These are phyloP conservation scores for Penicillium sp. DNA, from an alignment of 2,329 filamentous ascomycete species.

Conservation along the genomic window DNA sequence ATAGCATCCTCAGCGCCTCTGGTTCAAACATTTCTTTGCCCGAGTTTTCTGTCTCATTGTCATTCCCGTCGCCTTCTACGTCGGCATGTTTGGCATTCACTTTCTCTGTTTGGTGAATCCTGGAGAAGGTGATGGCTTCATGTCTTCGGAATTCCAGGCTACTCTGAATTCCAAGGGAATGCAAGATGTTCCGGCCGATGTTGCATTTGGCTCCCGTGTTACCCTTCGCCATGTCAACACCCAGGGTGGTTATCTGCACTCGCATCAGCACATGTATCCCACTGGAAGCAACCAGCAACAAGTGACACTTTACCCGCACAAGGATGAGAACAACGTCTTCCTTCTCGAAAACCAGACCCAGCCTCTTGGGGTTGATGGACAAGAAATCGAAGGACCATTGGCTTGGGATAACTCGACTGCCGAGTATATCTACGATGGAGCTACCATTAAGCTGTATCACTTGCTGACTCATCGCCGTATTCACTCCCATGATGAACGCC, in stretches of 20 bases:
- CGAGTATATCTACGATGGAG: constrained; percentile 71
- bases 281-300: constrained; percentile 98
- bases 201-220: constrained; percentile 82
- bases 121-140: constrained; percentile 96
- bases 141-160: constrained; percentile 98
- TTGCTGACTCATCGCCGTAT: constrained; percentile 77
- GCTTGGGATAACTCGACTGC: constrained; percentile 77
- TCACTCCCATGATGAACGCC: constrained; percentile 88
- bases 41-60: constrained; percentile 87
- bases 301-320: constrained; percentile 96
- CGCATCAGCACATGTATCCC: constrained; percentile 95
- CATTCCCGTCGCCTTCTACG: constrained; percentile 85
- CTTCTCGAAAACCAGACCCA: constrained; percentile 94
- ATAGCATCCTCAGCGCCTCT: constrained; percentile 57
- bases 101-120: constrained; percentile 91
- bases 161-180: constrained; percentile 95
- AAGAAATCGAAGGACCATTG: constrained; percentile 69
- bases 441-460: constrained; percentile 80
- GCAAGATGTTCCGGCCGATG: constrained; percentile 89
- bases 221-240: constrained; percentile 91
- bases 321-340: constrained; percentile 97
- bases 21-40: constrained; percentile 91
- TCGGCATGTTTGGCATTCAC: constrained; percentile 96
- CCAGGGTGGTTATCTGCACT: constrained; percentile 95
- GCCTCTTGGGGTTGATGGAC: constrained; percentile 69